Conservation (phyloP, 1,284 basidiomycete genomes). For the Leucoagaricus sp. region DNA sequence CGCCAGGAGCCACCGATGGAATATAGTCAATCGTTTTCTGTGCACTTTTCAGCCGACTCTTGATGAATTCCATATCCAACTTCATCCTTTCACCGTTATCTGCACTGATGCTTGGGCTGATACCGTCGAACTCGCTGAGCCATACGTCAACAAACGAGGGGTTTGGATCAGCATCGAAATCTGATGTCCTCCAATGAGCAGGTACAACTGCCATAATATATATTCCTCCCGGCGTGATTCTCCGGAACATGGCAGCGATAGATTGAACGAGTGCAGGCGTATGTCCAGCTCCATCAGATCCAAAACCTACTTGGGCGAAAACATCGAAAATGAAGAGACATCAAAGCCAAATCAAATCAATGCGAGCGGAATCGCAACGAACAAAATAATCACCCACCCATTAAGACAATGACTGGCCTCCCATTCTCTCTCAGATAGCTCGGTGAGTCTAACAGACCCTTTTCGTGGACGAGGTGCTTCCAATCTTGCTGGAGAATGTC, state of each 20-base stretch:
- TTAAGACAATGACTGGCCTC: constrained; percentile 66
- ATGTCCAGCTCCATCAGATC: constrained; percentile 59
- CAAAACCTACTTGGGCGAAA: constrained; percentile 48
- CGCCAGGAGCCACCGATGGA: constrained; percentile 75
- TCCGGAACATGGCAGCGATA: constrained; percentile 55
- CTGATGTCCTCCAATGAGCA: constrained; percentile 68
- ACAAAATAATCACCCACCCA: constrained; percentile 52
- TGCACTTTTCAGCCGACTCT: constrained; percentile 44
- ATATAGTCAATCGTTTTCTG: constrained; percentile 68
- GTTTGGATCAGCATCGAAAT: constrained; percentile 66
- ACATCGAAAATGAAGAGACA: background rate
- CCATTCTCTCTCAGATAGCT: constrained; percentile 69
- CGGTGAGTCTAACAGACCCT: constrained; percentile 65
- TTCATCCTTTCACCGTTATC: constrained; percentile 62
- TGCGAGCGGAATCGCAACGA: background rate
- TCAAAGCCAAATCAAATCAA: background rate
- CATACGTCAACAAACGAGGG: constrained; percentile 64
- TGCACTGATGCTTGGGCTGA: constrained; percentile 77
- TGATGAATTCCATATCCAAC: constrained; percentile 60
- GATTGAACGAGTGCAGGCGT: constrained; percentile 58
- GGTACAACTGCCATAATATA: constrained; percentile 72
- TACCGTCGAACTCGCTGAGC: constrained; percentile 71
- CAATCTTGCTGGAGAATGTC: constrained; percentile 65
- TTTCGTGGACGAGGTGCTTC: constrained; percentile 61
- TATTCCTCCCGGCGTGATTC: constrained; percentile 64